phyloP scores from a whole-genome alignment of 148 eudicot species.

The Beta vulgaris region DNA sequence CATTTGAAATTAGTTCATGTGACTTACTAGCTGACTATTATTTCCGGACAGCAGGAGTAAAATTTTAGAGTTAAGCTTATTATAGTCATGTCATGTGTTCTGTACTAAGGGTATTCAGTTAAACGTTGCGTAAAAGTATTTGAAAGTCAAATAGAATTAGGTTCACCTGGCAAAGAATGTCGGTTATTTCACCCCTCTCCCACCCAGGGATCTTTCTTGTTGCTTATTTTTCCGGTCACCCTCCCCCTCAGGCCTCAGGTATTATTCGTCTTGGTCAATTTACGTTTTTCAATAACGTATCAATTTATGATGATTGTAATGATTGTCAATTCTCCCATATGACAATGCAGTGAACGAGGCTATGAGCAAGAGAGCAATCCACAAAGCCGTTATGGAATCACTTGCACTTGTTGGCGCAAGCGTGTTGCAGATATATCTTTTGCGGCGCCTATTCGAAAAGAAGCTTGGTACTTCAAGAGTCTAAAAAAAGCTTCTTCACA shows the following conservation, averaged over 20 bases:
- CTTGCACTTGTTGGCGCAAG: constrained; percentile 66
- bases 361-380: constrained; percentile 75
- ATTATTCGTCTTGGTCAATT: background rate
- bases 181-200: background rate
- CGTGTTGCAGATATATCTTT: constrained; percentile 73
- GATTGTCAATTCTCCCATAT: background rate
- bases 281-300: too few relatives aligned
- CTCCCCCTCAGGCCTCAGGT: background rate
- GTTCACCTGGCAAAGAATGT: background rate
- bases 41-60: background rate
- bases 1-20: too few relatives aligned
- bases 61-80: background rate
- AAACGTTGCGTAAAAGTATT: background rate
- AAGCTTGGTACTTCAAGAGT: constrained; percentile 69
- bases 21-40: too few relatives aligned
- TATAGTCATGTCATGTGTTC: background rate
- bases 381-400: constrained; percentile 78
- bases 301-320: too few relatives aligned
- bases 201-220: background rate
- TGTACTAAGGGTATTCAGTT: background rate
- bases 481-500: constrained; percentile 23
- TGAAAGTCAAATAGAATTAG: background rate
- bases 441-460: constrained; percentile 69
- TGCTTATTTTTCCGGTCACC: too few relatives aligned
- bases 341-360: constrained; percentile 72